These are phyloP conservation scores for Nothophaeocryptopus gaeumannii DNA, from an alignment of 2,329 filamentous ascomycete genomes.

Conservation along the genomic window DNA sequence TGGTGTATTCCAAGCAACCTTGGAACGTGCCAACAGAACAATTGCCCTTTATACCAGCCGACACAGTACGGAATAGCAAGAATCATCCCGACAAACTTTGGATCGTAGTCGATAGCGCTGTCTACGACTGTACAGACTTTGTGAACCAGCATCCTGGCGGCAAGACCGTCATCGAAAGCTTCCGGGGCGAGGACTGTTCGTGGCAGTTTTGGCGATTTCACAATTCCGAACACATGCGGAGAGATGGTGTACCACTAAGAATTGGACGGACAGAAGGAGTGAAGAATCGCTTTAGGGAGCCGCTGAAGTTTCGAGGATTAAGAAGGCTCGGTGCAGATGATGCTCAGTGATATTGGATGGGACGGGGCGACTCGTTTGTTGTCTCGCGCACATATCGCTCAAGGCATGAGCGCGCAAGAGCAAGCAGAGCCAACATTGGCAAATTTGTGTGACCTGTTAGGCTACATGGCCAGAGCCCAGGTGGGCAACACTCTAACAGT, in stretches of 20 bases:
- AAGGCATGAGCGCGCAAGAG: too few species aligned
- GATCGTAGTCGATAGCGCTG: background rate
- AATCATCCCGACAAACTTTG: background rate
- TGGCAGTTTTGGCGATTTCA: slow-evolving; percentile 9
- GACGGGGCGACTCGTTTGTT: too few species aligned
- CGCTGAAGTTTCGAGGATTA: background rate
- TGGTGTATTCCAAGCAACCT: background rate
- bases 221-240: background rate
- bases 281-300: background rate
- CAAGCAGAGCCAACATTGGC: too few species aligned
- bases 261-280: background rate
- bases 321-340: background rate
- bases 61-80: background rate
- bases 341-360: background rate
- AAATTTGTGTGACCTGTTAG: too few species aligned
- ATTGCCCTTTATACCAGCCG: background rate
- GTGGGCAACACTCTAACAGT: too few species aligned
- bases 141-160: slow-evolving; percentile 5
- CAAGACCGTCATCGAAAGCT: background rate
- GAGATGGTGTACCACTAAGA: background rate
- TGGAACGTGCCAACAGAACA: background rate
- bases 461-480: too few species aligned
- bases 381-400: too few species aligned
- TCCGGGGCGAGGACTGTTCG: slow-evolving; percentile 3
- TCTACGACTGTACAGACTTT: slow-evolving; percentile 6